These are phyloP conservation scores for Pichia manshurica DNA, from an alignment of 805 yeast species.

Conservation along the genomic window DNA sequence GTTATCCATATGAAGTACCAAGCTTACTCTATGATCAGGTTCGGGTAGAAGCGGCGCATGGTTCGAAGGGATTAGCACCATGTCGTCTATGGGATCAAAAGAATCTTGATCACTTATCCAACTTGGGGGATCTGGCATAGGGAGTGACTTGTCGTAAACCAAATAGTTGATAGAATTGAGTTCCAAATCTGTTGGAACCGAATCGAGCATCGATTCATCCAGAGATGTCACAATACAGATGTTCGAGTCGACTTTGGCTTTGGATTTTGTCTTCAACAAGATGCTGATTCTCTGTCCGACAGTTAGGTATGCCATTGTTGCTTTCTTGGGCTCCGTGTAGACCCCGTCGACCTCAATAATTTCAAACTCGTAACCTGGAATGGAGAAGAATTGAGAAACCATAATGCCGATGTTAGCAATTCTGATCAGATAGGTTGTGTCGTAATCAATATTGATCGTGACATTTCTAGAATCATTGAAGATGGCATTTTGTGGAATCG, in stretches of 20 bases:
- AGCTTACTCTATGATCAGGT: constrained; percentile 55
- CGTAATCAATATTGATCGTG: constrained; percentile 49
- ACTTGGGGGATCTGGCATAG: constrained; percentile 17
- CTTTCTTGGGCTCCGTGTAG: constrained; percentile 50
- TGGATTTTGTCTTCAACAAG: constrained; percentile 49
- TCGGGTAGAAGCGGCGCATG: constrained; percentile 42
- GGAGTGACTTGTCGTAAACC: constrained; percentile 39
- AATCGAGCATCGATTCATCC: constrained; percentile 66
- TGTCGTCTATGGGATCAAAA: constrained; percentile 40
- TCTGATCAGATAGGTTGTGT: constrained; percentile 58
- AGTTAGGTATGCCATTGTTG: constrained; percentile 55
- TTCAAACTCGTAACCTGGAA: constrained; percentile 68
- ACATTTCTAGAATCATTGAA: constrained; percentile 60
- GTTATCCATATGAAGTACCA: constrained; percentile 59
- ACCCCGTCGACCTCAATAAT: constrained; percentile 75
- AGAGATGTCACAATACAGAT: constrained; percentile 57
- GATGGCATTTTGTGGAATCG: constrained; percentile 61
- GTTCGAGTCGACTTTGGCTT: constrained; percentile 35
- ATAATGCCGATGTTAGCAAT: constrained; percentile 65
- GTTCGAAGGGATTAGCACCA: constrained; percentile 37
- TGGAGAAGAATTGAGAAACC: constrained; percentile 62
- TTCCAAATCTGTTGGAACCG: constrained; percentile 52
- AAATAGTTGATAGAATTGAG: constrained; percentile 51
- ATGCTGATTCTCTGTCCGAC: constrained; percentile 82
- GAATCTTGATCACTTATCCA: constrained; percentile 22